Conservation (phyloP, 768 basidiomycete genomes). For the Astraeus odoratus region DNA sequence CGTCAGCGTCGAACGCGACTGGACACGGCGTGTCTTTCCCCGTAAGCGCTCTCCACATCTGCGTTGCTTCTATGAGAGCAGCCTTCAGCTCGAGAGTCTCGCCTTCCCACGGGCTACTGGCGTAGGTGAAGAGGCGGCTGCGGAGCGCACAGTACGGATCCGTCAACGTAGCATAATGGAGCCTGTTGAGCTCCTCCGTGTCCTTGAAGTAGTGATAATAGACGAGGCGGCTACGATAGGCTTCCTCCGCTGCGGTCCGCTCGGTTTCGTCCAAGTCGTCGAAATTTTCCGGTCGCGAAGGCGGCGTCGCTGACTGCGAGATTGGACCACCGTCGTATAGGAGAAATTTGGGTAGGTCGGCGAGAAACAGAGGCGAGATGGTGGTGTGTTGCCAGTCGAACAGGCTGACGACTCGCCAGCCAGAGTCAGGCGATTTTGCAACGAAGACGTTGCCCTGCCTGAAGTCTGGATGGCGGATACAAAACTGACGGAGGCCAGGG, state of each 20-base stretch:
- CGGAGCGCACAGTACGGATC: slow-evolving; percentile 31
- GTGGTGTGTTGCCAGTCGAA: slow-evolving; percentile 52
- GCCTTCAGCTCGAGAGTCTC: slow-evolving; percentile 41
- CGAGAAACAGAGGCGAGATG: slow-evolving; percentile 46
- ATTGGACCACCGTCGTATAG: slow-evolving; percentile 41
- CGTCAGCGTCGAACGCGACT: slow-evolving; percentile 38
- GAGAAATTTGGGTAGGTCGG: slow-evolving; percentile 35
- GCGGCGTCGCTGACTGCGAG: slow-evolving; percentile 34
- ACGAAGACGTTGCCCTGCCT: slow-evolving; percentile 44
- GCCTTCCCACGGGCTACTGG: slow-evolving; percentile 44
- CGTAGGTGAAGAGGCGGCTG: slow-evolving; percentile 37
- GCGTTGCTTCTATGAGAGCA: slow-evolving; percentile 37
- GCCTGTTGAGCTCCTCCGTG: slow-evolving; percentile 40
- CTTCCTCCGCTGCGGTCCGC: slow-evolving; percentile 24
- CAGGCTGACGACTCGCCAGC: slow-evolving; percentile 34
- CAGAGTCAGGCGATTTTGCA: slow-evolving; percentile 38
- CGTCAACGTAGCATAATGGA: slow-evolving; percentile 33
- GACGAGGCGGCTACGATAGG: slow-evolving; percentile 41
- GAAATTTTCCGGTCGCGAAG: slow-evolving; percentile 38
- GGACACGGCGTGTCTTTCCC: slow-evolving; percentile 37
- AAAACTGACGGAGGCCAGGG: slow-evolving; percentile 33
- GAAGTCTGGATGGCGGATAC: slow-evolving; percentile 40
- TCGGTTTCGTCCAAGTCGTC: slow-evolving; percentile 34
- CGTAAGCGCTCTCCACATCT: slow-evolving; percentile 37
- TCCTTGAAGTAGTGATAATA: slow-evolving; percentile 42